These are phyloP conservation scores for Pseudogymnoascus sp. DNA, from an alignment of 2,329 filamentous ascomycete genomes.

Conservation along the genomic window DNA sequence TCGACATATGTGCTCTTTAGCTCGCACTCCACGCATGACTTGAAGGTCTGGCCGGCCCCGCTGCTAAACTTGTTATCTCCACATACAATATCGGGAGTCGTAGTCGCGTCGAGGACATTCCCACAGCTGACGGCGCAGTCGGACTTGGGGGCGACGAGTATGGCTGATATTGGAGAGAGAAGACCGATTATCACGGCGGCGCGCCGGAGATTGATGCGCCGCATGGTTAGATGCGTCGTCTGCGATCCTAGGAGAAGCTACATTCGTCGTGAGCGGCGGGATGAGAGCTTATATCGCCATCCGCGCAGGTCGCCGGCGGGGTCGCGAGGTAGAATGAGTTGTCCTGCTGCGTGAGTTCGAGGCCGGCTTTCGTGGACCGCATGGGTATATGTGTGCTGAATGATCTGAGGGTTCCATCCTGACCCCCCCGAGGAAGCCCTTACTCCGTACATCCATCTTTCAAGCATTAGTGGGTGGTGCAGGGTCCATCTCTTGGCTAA, in stretches of 20 bases:
- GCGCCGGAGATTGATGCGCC: slow-evolving; percentile 7
- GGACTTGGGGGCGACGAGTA: slow-evolving; percentile 14
- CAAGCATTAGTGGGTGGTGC: not conserved
- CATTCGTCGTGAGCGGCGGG: not conserved
- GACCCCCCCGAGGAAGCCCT: not conserved
- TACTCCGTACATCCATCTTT: not conserved
- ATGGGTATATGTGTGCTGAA: not conserved
- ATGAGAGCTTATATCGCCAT: not conserved
- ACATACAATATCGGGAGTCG: slow-evolving; percentile 21
- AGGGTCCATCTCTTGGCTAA: not conserved
- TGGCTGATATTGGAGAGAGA: not conserved
- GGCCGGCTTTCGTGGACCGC: not conserved
- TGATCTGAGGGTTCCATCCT: not conserved
- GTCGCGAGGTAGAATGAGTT: not conserved
- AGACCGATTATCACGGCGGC: not conserved
- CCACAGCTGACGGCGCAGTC: slow-evolving; percentile 25
- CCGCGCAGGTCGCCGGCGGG: not conserved
- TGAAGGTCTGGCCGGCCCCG: slow-evolving; percentile 19
- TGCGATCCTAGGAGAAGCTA: slow-evolving; percentile 3
- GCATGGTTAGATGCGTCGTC: slow-evolving; percentile 4
- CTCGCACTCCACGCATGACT: slow-evolving; percentile 23
- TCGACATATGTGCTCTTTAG: slow-evolving; percentile 21
- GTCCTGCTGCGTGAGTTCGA: not conserved
- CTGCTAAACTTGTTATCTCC: not conserved
- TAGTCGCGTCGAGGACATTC: slow-evolving; percentile 21